A percentile compares a stretch with the other conserved stretches of the same genome.
Evolutionary conservation across 352 stramenopile species (phyloP).

Genomic region (Plasmopara muralis): DNA sequence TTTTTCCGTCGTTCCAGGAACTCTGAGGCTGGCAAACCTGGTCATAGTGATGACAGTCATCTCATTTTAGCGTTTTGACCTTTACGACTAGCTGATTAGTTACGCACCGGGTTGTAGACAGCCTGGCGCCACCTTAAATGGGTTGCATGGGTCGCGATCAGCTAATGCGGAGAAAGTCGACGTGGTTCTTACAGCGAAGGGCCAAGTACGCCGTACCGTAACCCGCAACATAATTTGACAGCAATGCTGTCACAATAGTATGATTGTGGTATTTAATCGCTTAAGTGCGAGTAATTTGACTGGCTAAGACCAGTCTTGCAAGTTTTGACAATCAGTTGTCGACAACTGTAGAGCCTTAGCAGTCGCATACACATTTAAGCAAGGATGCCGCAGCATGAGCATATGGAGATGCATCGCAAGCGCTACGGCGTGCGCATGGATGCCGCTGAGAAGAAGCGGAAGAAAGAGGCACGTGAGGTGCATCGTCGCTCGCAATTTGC

Average conservation of each 20-base stretch:
- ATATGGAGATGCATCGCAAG: slow-evolving; percentile 99
- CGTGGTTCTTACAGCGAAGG: slow-evolving; percentile 6
- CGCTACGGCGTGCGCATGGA: slow-evolving; percentile 98
- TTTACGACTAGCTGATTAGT: not conserved
- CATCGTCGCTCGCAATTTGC: slow-evolving; percentile 97
- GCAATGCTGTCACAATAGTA: not conserved
- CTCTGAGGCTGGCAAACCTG: slow-evolving; percentile 50
- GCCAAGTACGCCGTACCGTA: slow-evolving; percentile 4
- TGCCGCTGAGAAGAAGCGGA: slow-evolving; percentile 93
- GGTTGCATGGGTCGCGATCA: slow-evolving; percentile 25
- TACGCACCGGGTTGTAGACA: slow-evolving; percentile 47
- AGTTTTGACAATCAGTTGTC: not conserved
- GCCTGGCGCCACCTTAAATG: slow-evolving; percentile 39
- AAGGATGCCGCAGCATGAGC: slow-evolving; percentile 98
- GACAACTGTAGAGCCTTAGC: not conserved
- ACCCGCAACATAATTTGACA: slow-evolving; percentile 14
- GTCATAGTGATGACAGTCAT: not conserved
- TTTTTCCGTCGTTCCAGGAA: slow-evolving; percentile 57
- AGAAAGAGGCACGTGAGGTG: slow-evolving; percentile 97
- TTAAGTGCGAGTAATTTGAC: slow-evolving; percentile 23
- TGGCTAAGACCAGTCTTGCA: slow-evolving; percentile 6
- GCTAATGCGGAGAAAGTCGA: slow-evolving; percentile 30
- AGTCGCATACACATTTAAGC: slow-evolving; percentile 2
- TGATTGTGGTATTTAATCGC: not conserved
- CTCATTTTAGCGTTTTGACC: no score